phyloP scores from a whole-genome alignment of 805 yeast genomes.

The Suhomyces faveliae region DNA sequence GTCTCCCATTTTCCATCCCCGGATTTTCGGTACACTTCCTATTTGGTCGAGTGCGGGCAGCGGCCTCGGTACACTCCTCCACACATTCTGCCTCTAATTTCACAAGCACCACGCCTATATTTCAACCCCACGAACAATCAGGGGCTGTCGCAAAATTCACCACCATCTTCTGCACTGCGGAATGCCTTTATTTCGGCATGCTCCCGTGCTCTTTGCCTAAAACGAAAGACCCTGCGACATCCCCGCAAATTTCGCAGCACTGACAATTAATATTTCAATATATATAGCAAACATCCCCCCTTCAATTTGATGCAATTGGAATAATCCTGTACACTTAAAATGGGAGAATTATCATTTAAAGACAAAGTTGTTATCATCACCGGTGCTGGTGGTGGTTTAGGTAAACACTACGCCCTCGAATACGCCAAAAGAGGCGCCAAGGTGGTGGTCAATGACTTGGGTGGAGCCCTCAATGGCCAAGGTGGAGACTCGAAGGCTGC shows the following conservation, averaged over 20 bases:
- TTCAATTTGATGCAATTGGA: background rate
- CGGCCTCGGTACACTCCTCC: no score
- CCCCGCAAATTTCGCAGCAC: background rate
- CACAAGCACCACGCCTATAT: no score
- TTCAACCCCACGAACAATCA: no score
- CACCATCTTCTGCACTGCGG: no score
- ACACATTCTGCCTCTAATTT: no score
- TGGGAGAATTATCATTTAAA: constrained; percentile 51
- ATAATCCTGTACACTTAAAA: constrained; percentile 6
- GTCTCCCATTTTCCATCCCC: no score
- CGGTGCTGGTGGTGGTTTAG: constrained; percentile 98
- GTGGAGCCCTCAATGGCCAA: constrained; percentile 76
- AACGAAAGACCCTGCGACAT: no score
- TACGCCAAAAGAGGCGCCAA: constrained; percentile 90
- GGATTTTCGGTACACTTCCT: no score
- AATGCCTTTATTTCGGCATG: background rate
- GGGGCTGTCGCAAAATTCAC: background rate
- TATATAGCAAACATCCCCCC: background rate
- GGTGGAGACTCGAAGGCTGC: constrained; percentile 78
- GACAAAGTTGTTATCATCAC: constrained; percentile 90
- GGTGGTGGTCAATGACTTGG: constrained; percentile 93
- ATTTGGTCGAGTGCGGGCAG: no score
- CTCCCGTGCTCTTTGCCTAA: background rate
- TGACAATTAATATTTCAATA: background rate
- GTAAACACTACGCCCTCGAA: constrained; percentile 81